These are phyloP conservation scores for Parachlorella kessleri DNA, from an alignment of 139 green algal species.

Conservation along the genomic window DNA sequence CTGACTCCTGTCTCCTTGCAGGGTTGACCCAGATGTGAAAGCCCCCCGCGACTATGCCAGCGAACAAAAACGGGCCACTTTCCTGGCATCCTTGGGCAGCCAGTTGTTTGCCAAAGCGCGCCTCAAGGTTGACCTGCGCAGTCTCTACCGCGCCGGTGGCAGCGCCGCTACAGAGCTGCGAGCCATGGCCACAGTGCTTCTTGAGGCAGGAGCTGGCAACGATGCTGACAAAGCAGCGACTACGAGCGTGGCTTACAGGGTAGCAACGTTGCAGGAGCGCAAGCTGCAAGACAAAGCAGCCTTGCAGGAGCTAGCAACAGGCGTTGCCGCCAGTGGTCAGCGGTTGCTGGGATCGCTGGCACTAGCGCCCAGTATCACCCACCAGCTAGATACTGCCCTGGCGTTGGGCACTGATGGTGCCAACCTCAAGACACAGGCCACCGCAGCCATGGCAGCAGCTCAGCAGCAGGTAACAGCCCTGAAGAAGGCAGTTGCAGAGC, in stretches of 20 bases:
- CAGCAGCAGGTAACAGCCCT: neutral
- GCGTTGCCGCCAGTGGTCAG: neutral
- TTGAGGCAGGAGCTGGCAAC: neutral
- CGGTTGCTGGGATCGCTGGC: neutral
- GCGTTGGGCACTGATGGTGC: neutral
- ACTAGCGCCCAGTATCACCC: neutral
- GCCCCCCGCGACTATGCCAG: slow-evolving; percentile 67
- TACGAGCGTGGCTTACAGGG: neutral
- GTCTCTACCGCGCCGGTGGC: slow-evolving; percentile 81
- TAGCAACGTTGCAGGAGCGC: neutral
- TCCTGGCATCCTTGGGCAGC: slow-evolving; percentile 63
- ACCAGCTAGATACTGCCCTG: neutral
- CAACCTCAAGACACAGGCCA: neutral
- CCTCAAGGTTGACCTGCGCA: slow-evolving; percentile 86
- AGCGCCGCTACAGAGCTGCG: slow-evolving; percentile 79
- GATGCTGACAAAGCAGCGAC: neutral
- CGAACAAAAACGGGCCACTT: slow-evolving; percentile 72
- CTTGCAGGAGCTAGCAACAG: neutral
- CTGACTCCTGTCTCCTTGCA: no score
- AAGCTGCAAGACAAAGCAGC: neutral
- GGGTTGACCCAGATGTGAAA: slow-evolving; percentile 1
- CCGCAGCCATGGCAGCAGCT: slow-evolving; percentile 29
- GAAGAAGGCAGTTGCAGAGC: neutral
- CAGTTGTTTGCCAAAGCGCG: slow-evolving; percentile 73
- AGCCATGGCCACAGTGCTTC: slow-evolving; percentile 59